Percentiles rank a stretch among this genome's conserved stretches.
phyloP scores from a whole-genome alignment of 495 filamentous ascomycete species.

The Podospora conica region DNA sequence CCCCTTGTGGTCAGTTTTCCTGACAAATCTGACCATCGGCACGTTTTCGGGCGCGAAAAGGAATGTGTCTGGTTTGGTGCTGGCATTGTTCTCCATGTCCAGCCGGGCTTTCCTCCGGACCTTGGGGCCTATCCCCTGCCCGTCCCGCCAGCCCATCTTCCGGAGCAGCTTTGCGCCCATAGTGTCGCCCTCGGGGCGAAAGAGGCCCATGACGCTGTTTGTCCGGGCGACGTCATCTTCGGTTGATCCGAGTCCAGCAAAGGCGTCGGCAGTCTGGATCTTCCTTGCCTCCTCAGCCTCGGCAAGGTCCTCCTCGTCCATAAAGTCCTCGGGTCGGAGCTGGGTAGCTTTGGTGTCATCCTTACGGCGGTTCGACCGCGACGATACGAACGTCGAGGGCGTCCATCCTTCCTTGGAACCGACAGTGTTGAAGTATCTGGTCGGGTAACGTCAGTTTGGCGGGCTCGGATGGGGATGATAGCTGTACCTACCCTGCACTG shows the following conservation, averaged over 20 bases:
- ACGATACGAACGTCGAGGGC: constrained; percentile 85
- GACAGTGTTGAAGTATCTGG: constrained; percentile 93
- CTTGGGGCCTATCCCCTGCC: constrained; percentile 87
- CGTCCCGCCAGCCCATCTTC: constrained; percentile 94
- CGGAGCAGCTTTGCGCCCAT: constrained; percentile 84
- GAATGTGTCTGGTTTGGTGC: constrained; percentile 49
- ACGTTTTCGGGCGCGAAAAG: constrained; percentile 89
- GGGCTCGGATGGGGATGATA: neutral
- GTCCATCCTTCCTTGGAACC: constrained; percentile 98
- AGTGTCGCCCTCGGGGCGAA: constrained; percentile 71
- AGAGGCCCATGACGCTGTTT: constrained; percentile 62
- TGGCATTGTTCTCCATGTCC: constrained; percentile 44
- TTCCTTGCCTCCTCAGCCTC: constrained; percentile 72
- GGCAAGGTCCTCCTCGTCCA: constrained; percentile 95
- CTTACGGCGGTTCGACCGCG: constrained; percentile 69
- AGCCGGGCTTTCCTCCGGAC: constrained; percentile 69
- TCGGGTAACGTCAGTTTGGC: neutral
- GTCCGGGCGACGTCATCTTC: constrained; percentile 49
- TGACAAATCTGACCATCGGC: constrained; percentile 63
- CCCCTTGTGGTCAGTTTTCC: constrained; percentile 75
- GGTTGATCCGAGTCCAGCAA: constrained; percentile 70
- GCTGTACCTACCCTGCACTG: constrained; percentile 72
- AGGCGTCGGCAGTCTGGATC: constrained; percentile 64
- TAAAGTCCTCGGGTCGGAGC: constrained; percentile 83
- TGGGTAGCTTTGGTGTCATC: constrained; percentile 48